A percentile compares a stretch with the other conserved stretches of the same genome.
phyloP scores from a whole-genome alignment of 164 flowering plant genomes.

The Buxus sempervirens region DNA sequence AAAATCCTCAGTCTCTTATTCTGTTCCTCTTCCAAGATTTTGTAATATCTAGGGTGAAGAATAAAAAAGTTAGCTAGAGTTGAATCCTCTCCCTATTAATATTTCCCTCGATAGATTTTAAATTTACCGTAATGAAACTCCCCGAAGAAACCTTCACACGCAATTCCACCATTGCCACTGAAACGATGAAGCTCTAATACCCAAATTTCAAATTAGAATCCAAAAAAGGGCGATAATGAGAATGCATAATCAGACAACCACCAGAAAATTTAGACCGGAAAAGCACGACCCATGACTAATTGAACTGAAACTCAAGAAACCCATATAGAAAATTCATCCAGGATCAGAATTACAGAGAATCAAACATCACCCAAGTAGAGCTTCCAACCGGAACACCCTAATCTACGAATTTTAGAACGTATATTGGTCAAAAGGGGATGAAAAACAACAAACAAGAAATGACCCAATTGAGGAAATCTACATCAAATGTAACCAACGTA shows the following conservation, averaged over 20 bases:
- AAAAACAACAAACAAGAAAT: not conserved
- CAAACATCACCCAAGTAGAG: not conserved
- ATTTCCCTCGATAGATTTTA: not conserved
- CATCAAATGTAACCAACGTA: not conserved
- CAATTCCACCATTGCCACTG: not conserved
- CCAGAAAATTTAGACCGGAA: not conserved
- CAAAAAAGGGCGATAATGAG: not conserved
- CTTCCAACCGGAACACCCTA: conserved; percentile 3
- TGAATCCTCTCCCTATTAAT: not conserved
- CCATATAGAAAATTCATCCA: conserved; percentile 9
- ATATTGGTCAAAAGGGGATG: not conserved
- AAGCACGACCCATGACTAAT: not conserved
- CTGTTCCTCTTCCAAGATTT: not conserved
- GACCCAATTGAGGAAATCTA: conserved; percentile 17
- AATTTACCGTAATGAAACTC: not conserved
- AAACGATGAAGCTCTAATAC: not conserved
- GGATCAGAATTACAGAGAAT: too few species aligned
- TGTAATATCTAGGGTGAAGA: not conserved
- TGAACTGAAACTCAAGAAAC: not conserved
- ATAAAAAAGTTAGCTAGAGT: not conserved
- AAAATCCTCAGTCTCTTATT: conserved; percentile 1
- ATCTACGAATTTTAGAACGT: not conserved
- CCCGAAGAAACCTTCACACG: not conserved
- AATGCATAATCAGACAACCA: not conserved
- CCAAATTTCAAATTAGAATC: not conserved